A percentile compares a stretch with the other conserved stretches of the same genome.
These are phyloP conservation scores for Tolypocladium pustulatum DNA, from an alignment of 2,329 filamentous ascomycete species.

Conservation along the genomic window DNA sequence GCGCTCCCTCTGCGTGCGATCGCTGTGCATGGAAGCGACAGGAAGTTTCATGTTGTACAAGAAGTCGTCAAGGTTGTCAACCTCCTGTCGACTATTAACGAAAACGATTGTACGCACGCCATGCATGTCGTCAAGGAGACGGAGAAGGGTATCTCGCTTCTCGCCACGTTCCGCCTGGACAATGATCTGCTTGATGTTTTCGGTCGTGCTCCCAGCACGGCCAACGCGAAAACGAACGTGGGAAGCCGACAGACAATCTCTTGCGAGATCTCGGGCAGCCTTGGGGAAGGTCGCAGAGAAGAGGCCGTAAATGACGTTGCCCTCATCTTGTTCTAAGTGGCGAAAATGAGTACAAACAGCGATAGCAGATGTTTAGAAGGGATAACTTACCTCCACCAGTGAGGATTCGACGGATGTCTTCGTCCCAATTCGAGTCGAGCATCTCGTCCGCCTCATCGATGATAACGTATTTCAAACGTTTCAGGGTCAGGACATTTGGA, in stretches of 20 bases:
- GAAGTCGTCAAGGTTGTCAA: conserved; percentile 80
- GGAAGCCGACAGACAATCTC: conserved; percentile 61
- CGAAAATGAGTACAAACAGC: background rate
- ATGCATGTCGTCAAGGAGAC: conserved; percentile 58
- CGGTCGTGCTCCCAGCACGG: conserved; percentile 71
- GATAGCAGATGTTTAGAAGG: no score
- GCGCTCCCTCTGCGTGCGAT: conserved; percentile 81
- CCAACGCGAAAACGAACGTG: conserved; percentile 79
- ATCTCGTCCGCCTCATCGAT: conserved; percentile 96
- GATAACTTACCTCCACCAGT: conserved; percentile 60
- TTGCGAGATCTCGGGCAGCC: conserved; percentile 63
- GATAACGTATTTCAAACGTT: conserved; percentile 68
- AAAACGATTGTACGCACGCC: conserved; percentile 82
- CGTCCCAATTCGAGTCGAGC: conserved; percentile 68
- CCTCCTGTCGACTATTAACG: conserved; percentile 68
- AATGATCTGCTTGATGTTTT: conserved; percentile 73
- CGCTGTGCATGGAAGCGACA: conserved; percentile 77
- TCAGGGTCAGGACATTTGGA: conserved; percentile 56
- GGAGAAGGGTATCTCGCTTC: conserved; percentile 63
- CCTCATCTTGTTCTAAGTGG: conserved; percentile 60
- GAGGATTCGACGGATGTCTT: conserved; percentile 66
- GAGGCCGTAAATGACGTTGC: conserved; percentile 60
- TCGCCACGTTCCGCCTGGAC: conserved; percentile 51
- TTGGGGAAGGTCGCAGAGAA: conserved; percentile 95
- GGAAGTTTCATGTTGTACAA: conserved; percentile 73